Evolutionary conservation across 2,329 filamentous ascomycete species (phyloP), one percentile per base, ranked within the genome.

Genomic region (Chaetoscypha palmicola): DNA sequence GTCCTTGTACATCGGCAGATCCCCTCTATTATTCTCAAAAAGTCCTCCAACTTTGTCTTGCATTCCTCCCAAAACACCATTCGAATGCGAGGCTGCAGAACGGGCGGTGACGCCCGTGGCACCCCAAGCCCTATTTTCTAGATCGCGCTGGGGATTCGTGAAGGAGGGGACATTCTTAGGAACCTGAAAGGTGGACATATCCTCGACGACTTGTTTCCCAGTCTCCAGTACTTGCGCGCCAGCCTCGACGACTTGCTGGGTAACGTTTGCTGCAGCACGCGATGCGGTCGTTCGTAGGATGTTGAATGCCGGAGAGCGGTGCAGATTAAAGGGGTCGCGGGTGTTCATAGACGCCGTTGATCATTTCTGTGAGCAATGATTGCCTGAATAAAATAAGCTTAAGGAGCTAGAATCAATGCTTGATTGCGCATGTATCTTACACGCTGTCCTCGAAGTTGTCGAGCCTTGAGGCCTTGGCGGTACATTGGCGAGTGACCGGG

Each of bases 1-100:
- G 68, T 98, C 92, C 68, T 98, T 98, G 71, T 98, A 98, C 85
- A 97, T 90, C 35, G 92, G 92, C 50, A 98, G 69, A 46, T 79
- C 71, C 48, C 63, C 55, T 64, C 24, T 68, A 58, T 64, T 65
- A 19, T 66, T 76, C 28, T 81, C 77, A 50, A 90, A 81, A 48
- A 89, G 73, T 46, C 71, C 73, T 39, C 75, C 76, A 26, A 87
- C 70, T 49, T 76, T 78, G 55, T 76, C 75, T 38, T 82, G 71
- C 30, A 87, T 70, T 4, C 68, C 72, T 47, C 68, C 66, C 36
- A 77, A 60, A 34, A 74, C 54, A 36, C 63, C 62, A 40, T 53
- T 52, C 23, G 49, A 49, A 40, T 55, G 52, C 21, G 52, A 42
- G 22, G 47, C 49, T 16, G 50, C 45, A 23, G 60, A 59, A 52